Evolutionary conservation across 2,329 filamentous ascomycete genomes (phyloP).

Genomic region (Colletotrichum sp.): DNA sequence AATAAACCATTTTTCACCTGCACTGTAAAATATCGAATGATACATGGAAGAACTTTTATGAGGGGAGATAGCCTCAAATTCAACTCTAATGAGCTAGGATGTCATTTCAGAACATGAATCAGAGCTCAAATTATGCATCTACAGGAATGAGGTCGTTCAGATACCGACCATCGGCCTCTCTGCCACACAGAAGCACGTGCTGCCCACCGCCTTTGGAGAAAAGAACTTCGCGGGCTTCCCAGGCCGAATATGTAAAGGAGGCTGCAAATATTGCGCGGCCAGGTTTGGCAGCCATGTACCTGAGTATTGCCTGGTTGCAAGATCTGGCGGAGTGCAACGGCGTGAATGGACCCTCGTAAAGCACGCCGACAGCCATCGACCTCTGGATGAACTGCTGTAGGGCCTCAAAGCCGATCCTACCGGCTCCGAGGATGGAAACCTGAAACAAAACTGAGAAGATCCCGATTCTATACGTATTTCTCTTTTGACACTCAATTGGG

Average conservation of each 20-base stretch:
- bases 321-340: conserved; percentile 28
- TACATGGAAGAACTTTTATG: background rate
- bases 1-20: background rate
- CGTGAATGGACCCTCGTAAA: background rate
- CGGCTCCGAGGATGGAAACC: background rate
- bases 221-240: background rate
- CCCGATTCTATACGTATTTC: background rate
- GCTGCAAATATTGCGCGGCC: background rate
- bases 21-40: accelerated
- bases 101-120: background rate
- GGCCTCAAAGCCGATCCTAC: background rate
- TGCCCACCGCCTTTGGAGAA: background rate
- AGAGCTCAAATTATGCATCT: background rate
- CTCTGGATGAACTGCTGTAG: background rate
- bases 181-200: background rate
- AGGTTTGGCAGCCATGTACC: background rate
- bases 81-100: background rate
- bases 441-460: background rate
- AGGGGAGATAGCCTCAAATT: accelerated
- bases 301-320: background rate
- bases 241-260: background rate
- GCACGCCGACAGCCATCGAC: background rate
- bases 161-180: background rate
- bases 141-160: background rate
- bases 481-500: background rate